These are phyloP conservation scores for Arthrobotrys iridis DNA, from an alignment of 2,329 filamentous ascomycete genomes.

Conservation along the genomic window DNA sequence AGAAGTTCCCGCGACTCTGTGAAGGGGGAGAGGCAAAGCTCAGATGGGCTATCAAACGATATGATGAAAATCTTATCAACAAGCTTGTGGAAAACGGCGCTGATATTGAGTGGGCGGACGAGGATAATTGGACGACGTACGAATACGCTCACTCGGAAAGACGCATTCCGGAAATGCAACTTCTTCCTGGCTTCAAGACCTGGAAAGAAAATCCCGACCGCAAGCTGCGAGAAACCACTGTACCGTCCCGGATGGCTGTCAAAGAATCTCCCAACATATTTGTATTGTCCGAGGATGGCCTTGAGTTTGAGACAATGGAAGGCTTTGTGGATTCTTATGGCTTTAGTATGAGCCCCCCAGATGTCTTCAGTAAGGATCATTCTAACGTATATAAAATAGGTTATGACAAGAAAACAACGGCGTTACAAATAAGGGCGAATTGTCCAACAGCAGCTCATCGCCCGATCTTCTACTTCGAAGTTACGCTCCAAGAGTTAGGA, in stretches of 20 bases:
- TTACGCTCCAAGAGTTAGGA: not conserved
- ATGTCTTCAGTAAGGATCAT: not conserved
- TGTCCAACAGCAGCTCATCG: slow-evolving; percentile 28
- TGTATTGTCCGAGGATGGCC: slow-evolving; percentile 30
- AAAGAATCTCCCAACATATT: slow-evolving; percentile 31
- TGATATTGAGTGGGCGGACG: slow-evolving; percentile 24
- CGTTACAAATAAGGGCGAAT: slow-evolving; percentile 12
- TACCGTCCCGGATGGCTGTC: slow-evolving; percentile 5
- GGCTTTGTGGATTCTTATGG: slow-evolving; percentile 31
- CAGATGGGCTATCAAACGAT: slow-evolving; percentile 36
- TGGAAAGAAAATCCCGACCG: slow-evolving; percentile 23
- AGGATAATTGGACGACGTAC: slow-evolving; percentile 24
- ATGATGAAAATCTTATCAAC: slow-evolving; percentile 27
- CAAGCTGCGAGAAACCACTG: slow-evolving; percentile 11
- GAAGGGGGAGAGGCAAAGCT: not conserved
- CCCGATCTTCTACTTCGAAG: slow-evolving; percentile 40
- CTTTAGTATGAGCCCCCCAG: not conserved
- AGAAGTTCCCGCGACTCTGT: slow-evolving; percentile 27
- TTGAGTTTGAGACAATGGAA: slow-evolving; percentile 29
- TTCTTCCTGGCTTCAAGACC: slow-evolving; percentile 18
- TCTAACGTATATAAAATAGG: not conserved
- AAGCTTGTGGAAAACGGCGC: slow-evolving; percentile 37
- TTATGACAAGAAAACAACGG: not conserved
- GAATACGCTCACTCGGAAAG: slow-evolving; percentile 39
- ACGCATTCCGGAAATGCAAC: slow-evolving; percentile 8